Evolutionary conservation across 1,284 basidiomycete genomes (phyloP), one percentile per base, ranked within the genome.

Genomic region (Ustilago nuda): DNA sequence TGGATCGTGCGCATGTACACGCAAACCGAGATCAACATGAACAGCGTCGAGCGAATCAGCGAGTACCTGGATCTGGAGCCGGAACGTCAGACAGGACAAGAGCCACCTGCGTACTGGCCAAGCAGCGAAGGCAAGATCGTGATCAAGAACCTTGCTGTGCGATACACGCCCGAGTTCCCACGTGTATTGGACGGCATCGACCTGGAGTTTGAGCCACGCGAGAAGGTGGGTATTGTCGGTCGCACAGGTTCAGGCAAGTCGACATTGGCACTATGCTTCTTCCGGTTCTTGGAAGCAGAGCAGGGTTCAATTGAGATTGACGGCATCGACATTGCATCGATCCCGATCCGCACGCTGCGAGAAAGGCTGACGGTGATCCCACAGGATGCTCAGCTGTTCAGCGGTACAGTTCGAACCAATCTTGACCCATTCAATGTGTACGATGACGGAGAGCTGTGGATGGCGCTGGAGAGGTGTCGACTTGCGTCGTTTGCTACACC

Each of bases 181-280:
- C 79, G 72, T 2, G 85, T 84, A 9, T 71, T 86, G 32, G 73
- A 82, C 33, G 68, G 68, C 15, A 82, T 86, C 45, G 70, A 78
- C 17, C 82, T 86, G 46, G 76, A 79, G 32, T 80, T 86, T 41
- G 61, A 72, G 61, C 76, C 85, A 8, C 80, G 84, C 8, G 80
- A 86, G 57, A 86, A 85, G 66, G 76, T 86, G 66, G 85, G 84
- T 33, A 84, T 85, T 48, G 81, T 85, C 4, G 84, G 85, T 15
- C 88, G 93, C 54, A 97, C 95, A 0, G 95, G 96, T 17, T 87
- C 88, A 30, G 94, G 94, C 53, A 95, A 95, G 87, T 93, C 91
- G 64, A 97, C 94, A 1, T 89, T 98, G 17, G 94, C 94, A 0
- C 88, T 97, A 32, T 93, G 92, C 23, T 94, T 98, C 88, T 98